Percentiles rank a stretch among this genome's conserved stretches.
Evolutionary conservation across 2,329 filamentous ascomycete species (phyloP).

Genomic region (Clarireedia sp.): DNA sequence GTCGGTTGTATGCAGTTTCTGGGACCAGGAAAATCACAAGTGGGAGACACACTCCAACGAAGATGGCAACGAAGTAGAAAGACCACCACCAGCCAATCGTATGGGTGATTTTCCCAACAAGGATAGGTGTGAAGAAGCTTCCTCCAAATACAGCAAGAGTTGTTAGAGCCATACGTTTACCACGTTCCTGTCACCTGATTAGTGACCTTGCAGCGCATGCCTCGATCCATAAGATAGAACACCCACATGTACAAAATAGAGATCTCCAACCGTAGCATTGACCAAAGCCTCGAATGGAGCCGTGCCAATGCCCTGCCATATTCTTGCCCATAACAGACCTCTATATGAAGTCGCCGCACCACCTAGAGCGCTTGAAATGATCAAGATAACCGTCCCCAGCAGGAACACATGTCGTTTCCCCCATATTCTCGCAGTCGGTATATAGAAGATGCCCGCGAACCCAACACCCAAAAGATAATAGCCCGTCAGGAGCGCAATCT

Average conservation of each 20-base stretch:
- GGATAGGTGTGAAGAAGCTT: constrained; percentile 74
- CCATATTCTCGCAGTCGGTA: constrained; percentile 82
- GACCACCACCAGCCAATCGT: constrained; percentile 77
- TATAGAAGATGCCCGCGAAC: constrained; percentile 73
- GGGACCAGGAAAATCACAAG: constrained; percentile 72
- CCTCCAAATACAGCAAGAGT: constrained; percentile 65
- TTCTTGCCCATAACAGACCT: constrained; percentile 67
- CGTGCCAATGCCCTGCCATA: constrained; percentile 78
- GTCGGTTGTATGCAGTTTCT: constrained; percentile 71
- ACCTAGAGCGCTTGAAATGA: constrained; percentile 71
- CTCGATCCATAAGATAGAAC: background rate
- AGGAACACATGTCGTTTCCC: constrained; percentile 87
- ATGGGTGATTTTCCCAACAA: constrained; percentile 78
- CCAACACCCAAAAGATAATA: constrained; percentile 82
- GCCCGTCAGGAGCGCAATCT: constrained; percentile 74
- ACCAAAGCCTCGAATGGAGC: constrained; percentile 87
- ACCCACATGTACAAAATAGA: constrained; percentile 80
- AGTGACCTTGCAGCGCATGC: background rate
- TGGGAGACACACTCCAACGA: constrained; percentile 62
- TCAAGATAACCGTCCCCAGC: constrained; percentile 64
- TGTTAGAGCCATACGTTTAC: constrained; percentile 76
- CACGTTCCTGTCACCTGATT: constrained; percentile 48
- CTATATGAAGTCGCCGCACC: constrained; percentile 58
- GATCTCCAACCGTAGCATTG: constrained; percentile 79
- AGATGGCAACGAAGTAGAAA: constrained; percentile 84